A percentile compares a stretch with the other conserved stretches of the same genome.
Evolutionary conservation across 805 yeast genomes (phyloP).

Genomic region (Cyberlindnera mississippiensis): DNA sequence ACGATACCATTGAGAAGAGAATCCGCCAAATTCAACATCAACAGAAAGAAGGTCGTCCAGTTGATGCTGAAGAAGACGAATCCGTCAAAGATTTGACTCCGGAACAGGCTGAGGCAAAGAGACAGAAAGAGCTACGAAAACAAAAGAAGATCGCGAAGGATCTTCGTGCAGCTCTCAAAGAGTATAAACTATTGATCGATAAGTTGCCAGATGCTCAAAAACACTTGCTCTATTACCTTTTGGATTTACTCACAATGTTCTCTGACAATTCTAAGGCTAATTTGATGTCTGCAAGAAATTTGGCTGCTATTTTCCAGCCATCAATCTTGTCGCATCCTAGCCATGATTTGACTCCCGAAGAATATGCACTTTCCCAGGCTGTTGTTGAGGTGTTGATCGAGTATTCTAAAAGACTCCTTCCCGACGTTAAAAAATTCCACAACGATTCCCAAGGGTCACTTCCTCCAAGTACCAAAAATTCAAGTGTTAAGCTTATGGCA

Average conservation of each 20-base stretch:
- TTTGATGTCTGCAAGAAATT: slow-evolving; percentile 86
- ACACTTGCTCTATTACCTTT: slow-evolving; percentile 78
- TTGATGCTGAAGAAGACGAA: slow-evolving; percentile 15
- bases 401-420: slow-evolving; percentile 74
- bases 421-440: slow-evolving; percentile 39
- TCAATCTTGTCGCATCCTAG: slow-evolving; percentile 89
- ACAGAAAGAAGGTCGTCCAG: slow-evolving; percentile 8
- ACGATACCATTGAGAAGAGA: slow-evolving; percentile 37
- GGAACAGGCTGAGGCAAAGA: slow-evolving; percentile 29
- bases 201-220: slow-evolving; percentile 72
- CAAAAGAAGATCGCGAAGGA: slow-evolving; percentile 57
- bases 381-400: slow-evolving; percentile 88
- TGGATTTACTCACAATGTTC: slow-evolving; percentile 84
- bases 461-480: slow-evolving; percentile 14
- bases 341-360: slow-evolving; percentile 90
- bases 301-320: slow-evolving; percentile 97
- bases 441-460: slow-evolving; percentile 12
- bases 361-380: slow-evolving; percentile 79
- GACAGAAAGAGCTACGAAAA: slow-evolving; percentile 35
- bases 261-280: slow-evolving; percentile 73
- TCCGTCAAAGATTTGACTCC: slow-evolving; percentile 11
- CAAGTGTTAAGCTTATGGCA: slow-evolving; percentile 17
- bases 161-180: slow-evolving; percentile 62
- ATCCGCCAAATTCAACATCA: slow-evolving; percentile 28
- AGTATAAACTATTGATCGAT: slow-evolving; percentile 65